Evolutionary conservation across 225 moss, liverwort and hornwort species (phyloP), one percentile per base, ranked within the genome.

Genomic region (Rhytidiadelphus loreus): DNA sequence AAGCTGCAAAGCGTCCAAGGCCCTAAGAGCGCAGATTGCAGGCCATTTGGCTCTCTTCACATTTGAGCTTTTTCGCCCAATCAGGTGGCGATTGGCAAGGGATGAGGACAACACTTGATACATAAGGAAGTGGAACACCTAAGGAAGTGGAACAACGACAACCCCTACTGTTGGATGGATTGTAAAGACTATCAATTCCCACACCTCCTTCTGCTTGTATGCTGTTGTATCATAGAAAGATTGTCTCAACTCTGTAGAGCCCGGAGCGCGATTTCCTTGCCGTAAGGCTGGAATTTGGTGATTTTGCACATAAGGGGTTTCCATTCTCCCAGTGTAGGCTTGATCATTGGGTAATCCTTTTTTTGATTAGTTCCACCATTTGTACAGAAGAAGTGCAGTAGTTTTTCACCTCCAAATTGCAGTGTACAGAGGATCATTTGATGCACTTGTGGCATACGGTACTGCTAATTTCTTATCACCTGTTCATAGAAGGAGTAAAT

Each of bases 1-100:
- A 95, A 85, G 95, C 95, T 90, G 95, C 95, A 30, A 95, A 95
- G 85, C 95, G 95, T 59, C 93, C 90, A 30, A 91, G 93, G 88
- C 82, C 93, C 58, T 94, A 72, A 87, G 80, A 85, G 69, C 58
- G 41, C 41, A 14, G 62, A 79, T 59, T 74, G 64, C 57, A 48
- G 75, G 39, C 58, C 61, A 70, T 23, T 50, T n/a, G 57, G 78
- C 88, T 66, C 83, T 69, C 80, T 74, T 61, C 44, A 46, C 48
- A 66, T 86, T 76, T 86, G 74, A 83, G 83, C 86, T 82, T 39
- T 69, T 69, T 66, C 76, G 44, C 44, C 68, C 68, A 39, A 83
- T 65, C 75, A 74, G 48, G 82, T 71, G 75, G 75, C 75, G 75
- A 75, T 61, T 75, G 85, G 85, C 73, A 48, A 85, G 75, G 78